Evolutionary conservation across 2,329 filamentous ascomycete species (phyloP), one percentile per base, ranked within the genome.

Genomic region (Rutstroemia sp.): DNA sequence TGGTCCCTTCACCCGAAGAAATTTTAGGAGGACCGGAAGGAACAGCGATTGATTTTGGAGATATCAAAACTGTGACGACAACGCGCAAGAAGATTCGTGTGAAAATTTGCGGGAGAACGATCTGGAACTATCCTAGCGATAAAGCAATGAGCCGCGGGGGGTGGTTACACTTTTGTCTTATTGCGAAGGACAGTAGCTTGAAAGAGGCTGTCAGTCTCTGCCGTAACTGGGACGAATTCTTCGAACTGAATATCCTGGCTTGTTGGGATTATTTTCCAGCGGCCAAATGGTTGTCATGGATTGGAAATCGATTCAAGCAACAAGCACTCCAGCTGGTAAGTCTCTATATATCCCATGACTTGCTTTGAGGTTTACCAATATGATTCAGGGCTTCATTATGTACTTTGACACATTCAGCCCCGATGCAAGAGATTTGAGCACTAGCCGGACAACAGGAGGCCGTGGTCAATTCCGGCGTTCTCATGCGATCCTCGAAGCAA

Each of bases 61-160:
- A 72, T 5, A 63, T 71, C 18, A 64, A 71, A 5, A 65, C 71
- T 47, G 62, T 70, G 44, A 65, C 63, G 30, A 60, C 69, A 27
- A 69, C 69, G 49, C 58, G 65, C 56, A 75, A 71, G 54, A 74
- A 74, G 59, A 59, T 61, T 16, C 53, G 54, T 16, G 72, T 79
- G 54, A 74, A 70, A 52, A 67, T 79, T 9, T 79, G 74, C 52
- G 76, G 77, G 10, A 72, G 71, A 46, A 73, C 69, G 52, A 79
- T 79, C 61, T 78, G 75, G 70, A 77, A 79, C 64, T 77, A 79
- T 60, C 75, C 75, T 8, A 76, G 71, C 56, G 71, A 77, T 59
- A 72, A 70, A 39, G 72, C 75, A 3, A 74, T 78, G 70, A 72
- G 69, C 48, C 69, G 75, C 53, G 72, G 74, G 27, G 76, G 76